Evolutionary conservation across 768 basidiomycete genomes (phyloP).

Genomic region (Tylopilus subfusipes): DNA sequence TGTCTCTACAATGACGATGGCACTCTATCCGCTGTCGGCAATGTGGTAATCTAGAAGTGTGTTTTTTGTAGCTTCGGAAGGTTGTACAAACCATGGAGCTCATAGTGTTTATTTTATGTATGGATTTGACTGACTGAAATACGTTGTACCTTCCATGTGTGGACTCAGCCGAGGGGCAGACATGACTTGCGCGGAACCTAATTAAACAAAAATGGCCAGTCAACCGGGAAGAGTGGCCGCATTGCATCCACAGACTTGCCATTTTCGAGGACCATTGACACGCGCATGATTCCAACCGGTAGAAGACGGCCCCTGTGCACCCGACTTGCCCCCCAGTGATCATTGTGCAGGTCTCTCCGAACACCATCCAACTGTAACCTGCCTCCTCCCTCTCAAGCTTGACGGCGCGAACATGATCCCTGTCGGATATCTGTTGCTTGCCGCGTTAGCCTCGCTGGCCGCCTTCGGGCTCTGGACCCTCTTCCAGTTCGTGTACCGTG

Average conservation of each 20-base stretch:
- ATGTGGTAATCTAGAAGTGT: slow-evolving; percentile 20
- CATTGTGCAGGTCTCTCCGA: too few relatives aligned
- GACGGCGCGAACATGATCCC: slow-evolving; percentile 7
- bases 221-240: too few relatives aligned
- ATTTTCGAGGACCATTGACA: too few relatives aligned
- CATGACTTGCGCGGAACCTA: too few relatives aligned
- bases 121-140: neutral
- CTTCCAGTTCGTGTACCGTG: slow-evolving; percentile 25
- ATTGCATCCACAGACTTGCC: too few relatives aligned
- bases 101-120: too few relatives aligned
- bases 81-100: neutral
- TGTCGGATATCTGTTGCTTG: neutral
- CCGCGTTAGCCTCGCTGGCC: neutral
- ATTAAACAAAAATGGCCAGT: too few relatives aligned
- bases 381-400: neutral
- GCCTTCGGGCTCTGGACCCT: slow-evolving; percentile 8
- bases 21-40: slow-evolving; percentile 22
- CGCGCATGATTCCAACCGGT: too few relatives aligned
- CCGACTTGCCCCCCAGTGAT: too few relatives aligned
- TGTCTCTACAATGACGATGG: slow-evolving; percentile 33
- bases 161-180: too few relatives aligned
- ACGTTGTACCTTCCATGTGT: neutral
- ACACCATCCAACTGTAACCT: neutral
- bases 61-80: neutral
- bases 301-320: too few relatives aligned